Conservation (phyloP, 768 basidiomycete genomes). For the Cyclocybe aegerita region DNA sequence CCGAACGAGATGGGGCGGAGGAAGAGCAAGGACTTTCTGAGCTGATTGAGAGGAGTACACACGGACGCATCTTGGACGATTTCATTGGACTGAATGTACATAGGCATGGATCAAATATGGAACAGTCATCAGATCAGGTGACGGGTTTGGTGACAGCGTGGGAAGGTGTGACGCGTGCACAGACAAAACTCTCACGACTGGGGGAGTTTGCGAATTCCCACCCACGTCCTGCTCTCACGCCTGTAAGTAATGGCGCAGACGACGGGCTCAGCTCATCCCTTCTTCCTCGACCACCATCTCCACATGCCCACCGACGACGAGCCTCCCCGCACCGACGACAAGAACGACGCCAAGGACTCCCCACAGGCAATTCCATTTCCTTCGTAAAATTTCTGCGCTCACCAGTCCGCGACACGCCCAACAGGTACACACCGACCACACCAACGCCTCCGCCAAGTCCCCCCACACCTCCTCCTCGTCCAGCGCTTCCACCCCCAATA, state of each 20-base stretch:
- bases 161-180: constrained; percentile 20
- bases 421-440: constrained; percentile 11
- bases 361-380: constrained; percentile 26
- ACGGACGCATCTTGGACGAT: not conserved
- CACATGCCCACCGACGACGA: constrained; percentile 36
- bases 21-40: constrained; percentile 36
- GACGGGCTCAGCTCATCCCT: constrained; percentile 31
- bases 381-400: constrained; percentile 17
- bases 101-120: constrained; percentile 3
- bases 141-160: constrained; percentile 23
- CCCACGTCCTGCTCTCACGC: constrained; percentile 48
- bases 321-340: constrained; percentile 16
- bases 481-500: constrained; percentile 20
- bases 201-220: constrained; percentile 31
- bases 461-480: constrained; percentile 27
- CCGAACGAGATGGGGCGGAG: constrained; percentile 40
- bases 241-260: constrained; percentile 42
- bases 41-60: constrained; percentile 18
- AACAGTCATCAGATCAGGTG: constrained; percentile 15
- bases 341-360: constrained; percentile 18
- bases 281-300: constrained; percentile 46
- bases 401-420: constrained; percentile 22
- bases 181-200: constrained; percentile 28
- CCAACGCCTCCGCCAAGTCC: constrained; percentile 11
- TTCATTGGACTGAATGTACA: not conserved